Conservation (phyloP, 2,329 filamentous ascomycete species). For the Calonectria multiphialidica region DNA sequence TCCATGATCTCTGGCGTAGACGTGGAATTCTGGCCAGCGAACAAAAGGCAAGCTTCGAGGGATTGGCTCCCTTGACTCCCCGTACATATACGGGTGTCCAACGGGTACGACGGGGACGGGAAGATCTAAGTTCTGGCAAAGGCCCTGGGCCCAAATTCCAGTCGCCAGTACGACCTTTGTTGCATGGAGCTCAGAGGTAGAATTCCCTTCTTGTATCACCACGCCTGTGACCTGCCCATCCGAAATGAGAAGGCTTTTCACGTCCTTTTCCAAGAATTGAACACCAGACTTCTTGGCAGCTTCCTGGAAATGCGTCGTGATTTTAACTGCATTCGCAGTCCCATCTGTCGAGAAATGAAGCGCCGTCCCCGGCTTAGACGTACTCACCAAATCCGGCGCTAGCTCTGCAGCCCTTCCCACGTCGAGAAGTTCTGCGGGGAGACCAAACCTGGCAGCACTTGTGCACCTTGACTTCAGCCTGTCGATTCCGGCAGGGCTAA, state of each 20-base stretch:
- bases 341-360: conserved; percentile 34
- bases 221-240: conserved; percentile 21
- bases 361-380: conserved; percentile 15
- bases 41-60: conserved; percentile 25
- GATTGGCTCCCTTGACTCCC: neutral
- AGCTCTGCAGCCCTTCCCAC: conserved; percentile 26
- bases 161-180: conserved; percentile 40
- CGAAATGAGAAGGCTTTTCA: conserved; percentile 14
- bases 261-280: conserved; percentile 22
- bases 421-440: conserved; percentile 22
- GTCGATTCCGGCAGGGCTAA: conserved; percentile 14
- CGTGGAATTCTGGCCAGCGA: conserved; percentile 39
- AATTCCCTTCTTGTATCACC: neutral
- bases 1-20: conserved; percentile 40
- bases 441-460: conserved; percentile 19
- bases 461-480: conserved; percentile 20
- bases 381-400: conserved; percentile 33
- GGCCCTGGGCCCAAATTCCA: conserved; percentile 39
- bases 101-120: conserved; percentile 39
- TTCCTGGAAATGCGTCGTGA: conserved; percentile 34
- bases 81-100: conserved; percentile 39
- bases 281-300: conserved; percentile 26
- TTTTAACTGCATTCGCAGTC: conserved; percentile 32
- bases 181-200: conserved; percentile 8
- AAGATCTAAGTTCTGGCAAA: conserved; percentile 24